Percentiles rank a stretch among this genome's conserved stretches.
These are phyloP conservation scores for Leccinum subrobustum DNA, from an alignment of 1,284 basidiomycete genomes.

Conservation along the genomic window DNA sequence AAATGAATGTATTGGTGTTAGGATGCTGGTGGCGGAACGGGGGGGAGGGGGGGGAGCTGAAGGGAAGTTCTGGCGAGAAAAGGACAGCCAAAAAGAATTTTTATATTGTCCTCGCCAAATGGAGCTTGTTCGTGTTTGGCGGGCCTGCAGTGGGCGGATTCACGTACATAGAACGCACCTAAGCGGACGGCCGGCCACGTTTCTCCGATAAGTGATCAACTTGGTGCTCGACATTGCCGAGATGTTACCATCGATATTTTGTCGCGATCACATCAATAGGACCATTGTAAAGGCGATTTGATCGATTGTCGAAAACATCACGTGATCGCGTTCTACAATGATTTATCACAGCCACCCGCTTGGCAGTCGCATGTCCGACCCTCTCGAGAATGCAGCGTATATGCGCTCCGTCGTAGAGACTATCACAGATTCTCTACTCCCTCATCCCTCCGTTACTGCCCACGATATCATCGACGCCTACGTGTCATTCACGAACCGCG, in stretches of 20 bases:
- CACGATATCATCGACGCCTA: slow-evolving; percentile 63
- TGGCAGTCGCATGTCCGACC: slow-evolving; percentile 1
- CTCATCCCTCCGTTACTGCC: slow-evolving; percentile 36
- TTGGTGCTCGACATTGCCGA: not conserved
- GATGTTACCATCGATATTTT: not conserved
- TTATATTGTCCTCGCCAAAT: slow-evolving; percentile 16
- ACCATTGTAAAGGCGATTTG: not conserved
- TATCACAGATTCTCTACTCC: slow-evolving; percentile 43
- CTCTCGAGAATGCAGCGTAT: slow-evolving; percentile 29
- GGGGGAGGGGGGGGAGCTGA: not conserved
- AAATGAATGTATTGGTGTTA: slow-evolving; percentile 22
- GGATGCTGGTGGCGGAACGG: not conserved
- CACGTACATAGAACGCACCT: not conserved
- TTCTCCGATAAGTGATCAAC: not conserved
- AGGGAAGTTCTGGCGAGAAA: slow-evolving; percentile 1
- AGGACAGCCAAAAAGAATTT: not conserved
- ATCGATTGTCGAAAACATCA: not conserved
- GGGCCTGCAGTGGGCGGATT: not conserved
- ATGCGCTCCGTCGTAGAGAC: slow-evolving; percentile 46
- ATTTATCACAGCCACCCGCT: not conserved
- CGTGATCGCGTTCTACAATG: not conserved
- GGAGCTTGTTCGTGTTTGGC: slow-evolving; percentile 26
- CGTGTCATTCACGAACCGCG: slow-evolving; percentile 43
- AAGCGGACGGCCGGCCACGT: not conserved
- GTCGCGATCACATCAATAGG: not conserved